Conservation (phyloP, 306 rosid genomes). For the Fragaria ananassa region DNA sequence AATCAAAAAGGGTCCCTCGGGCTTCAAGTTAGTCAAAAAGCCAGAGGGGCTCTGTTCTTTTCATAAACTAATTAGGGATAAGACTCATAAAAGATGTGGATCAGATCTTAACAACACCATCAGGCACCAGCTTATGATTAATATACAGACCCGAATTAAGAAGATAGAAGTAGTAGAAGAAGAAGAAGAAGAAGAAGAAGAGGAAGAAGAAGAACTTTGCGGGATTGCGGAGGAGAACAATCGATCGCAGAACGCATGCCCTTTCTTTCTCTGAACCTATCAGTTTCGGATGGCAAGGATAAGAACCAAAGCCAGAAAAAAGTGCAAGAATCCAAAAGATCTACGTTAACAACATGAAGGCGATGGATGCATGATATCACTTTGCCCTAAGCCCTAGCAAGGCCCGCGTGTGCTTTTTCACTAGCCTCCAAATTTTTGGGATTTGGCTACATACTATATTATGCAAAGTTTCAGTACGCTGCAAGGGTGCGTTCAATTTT, state of each 20-base stretch:
- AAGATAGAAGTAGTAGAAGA: not conserved
- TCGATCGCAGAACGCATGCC: not conserved
- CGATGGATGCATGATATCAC: not conserved
- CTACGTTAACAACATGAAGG: constrained; percentile 19
- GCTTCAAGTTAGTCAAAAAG: not conserved
- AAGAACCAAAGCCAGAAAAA: not conserved
- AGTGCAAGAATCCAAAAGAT: constrained; percentile 2
- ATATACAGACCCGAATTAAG: not conserved
- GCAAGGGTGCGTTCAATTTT: not conserved
- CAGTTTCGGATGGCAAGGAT: not conserved
- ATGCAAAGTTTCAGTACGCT: too few relatives aligned
- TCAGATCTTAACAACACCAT: not conserved
- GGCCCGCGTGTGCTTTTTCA: constrained; percentile 8
- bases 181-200: not conserved
- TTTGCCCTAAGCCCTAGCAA: not conserved
- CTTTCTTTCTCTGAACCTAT: not conserved
- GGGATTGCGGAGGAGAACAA: constrained; percentile 1
- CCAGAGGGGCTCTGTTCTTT: too few relatives aligned
- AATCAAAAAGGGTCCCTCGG: not conserved
- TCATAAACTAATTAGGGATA: not conserved
- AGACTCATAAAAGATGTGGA: not conserved
- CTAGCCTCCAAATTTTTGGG: constrained; percentile 2
- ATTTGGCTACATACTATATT: not conserved
- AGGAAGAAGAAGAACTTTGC: not conserved
- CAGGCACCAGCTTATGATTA: not conserved